Evolutionary conservation across 2,329 filamentous ascomycete genomes (phyloP).

Genomic region (Cladosporium sp.): DNA sequence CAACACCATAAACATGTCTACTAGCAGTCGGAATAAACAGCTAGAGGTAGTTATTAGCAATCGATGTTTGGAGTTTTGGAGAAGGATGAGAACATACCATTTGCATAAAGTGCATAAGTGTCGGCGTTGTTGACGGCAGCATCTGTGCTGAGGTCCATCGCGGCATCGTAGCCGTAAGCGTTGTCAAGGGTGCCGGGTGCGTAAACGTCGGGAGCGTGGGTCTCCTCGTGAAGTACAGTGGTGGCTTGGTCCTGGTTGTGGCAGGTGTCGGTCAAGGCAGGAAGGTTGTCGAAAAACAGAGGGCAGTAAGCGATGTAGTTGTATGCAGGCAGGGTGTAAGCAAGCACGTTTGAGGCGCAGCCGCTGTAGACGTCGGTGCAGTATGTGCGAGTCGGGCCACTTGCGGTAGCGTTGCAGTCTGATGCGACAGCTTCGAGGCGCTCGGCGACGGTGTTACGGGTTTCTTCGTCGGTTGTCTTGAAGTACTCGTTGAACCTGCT

Average conservation of each 20-base stretch:
- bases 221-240: conserved; percentile 67
- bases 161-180: conserved; percentile 57
- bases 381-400: conserved; percentile 55
- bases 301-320: conserved; percentile 62
- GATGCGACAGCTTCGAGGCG: conserved; percentile 54
- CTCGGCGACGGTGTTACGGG: conserved; percentile 52
- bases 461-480: conserved; percentile 53
- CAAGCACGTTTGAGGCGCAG: conserved; percentile 56
- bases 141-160: conserved; percentile 46
- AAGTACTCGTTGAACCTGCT: conserved; percentile 47
- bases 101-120: conserved; percentile 56
- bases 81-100: conserved; percentile 15
- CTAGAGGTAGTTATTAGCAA: neutral
- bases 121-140: conserved; percentile 65
- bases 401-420: conserved; percentile 56
- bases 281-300: conserved; percentile 59
- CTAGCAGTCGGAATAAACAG: conserved; percentile 5
- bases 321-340: conserved; percentile 55
- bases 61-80: neutral
- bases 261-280: conserved; percentile 53
- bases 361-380: conserved; percentile 59
- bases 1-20: neutral
- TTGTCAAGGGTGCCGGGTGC: conserved; percentile 57
- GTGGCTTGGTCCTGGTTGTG: conserved; percentile 66
- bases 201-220: conserved; percentile 55